Conservation (phyloP, 352 stramenopile species). For the Phytopythium mirpurense region DNA sequence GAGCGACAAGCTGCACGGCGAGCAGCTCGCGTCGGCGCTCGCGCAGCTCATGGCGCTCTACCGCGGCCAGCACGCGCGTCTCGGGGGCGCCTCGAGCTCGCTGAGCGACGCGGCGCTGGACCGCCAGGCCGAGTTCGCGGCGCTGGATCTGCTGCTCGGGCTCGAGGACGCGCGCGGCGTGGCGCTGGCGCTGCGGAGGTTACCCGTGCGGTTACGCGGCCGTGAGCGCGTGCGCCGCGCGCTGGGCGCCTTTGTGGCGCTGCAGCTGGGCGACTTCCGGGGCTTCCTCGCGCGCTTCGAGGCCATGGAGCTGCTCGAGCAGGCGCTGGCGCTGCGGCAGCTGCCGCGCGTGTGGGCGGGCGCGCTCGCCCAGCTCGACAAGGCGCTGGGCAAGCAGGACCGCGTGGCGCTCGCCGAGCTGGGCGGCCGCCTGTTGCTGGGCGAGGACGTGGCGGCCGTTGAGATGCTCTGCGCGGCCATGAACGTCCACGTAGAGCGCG, state of each 20-base stretch:
- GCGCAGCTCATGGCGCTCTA: conserved; percentile 45
- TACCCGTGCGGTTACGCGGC: conserved; percentile 14
- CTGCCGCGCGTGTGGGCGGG: conserved; percentile 28
- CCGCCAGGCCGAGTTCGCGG: conserved; percentile 34
- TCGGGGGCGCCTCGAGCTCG: too few species aligned
- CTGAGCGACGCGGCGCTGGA: conserved; percentile 5
- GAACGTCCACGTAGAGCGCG: conserved; percentile 35
- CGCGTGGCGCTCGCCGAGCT: conserved; percentile 40
- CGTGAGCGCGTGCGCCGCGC: conserved; percentile 24
- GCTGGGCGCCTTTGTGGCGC: conserved; percentile 44
- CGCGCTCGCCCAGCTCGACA: conserved; percentile 47
- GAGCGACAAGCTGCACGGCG: conserved; percentile 67
- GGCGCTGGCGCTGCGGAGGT: conserved; percentile 31
- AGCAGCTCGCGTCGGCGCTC: conserved; percentile 64
- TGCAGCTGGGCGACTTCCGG: conserved; percentile 42
- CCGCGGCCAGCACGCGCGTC: conserved; percentile 2
- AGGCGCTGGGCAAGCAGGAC: conserved; percentile 56
- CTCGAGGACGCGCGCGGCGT: conserved; percentile 37
- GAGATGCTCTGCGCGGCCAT: conserved; percentile 31
- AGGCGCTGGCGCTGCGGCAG: conserved; percentile 32
- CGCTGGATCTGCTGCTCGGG: conserved; percentile 56
- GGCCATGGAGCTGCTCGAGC: conserved; percentile 34
- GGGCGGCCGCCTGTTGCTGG: conserved; percentile 23
- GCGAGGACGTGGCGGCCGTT: conserved; percentile 15
- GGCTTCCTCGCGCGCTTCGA: conserved; percentile 22